A percentile compares a stretch with the other conserved stretches of the same genome.
phyloP scores from a whole-genome alignment of 768 basidiomycete genomes.

The Termitomyces sp. region DNA sequence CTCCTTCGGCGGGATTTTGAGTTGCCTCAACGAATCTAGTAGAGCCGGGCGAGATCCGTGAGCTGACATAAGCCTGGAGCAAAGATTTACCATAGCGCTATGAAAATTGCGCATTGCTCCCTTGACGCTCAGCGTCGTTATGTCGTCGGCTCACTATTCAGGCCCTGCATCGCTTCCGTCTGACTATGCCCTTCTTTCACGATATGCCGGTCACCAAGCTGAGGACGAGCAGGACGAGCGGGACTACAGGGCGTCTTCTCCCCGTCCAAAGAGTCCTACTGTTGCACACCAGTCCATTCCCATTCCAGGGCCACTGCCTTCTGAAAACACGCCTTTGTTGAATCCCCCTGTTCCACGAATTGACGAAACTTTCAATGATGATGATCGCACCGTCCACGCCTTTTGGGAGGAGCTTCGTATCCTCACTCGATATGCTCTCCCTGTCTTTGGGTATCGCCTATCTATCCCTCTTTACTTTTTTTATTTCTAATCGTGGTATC shows the following conservation, averaged over 20 bases:
- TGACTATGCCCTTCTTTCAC: conserved; percentile 61
- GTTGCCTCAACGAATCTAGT: no score
- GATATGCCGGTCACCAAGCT: conserved; percentile 31
- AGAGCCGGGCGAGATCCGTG: background rate
- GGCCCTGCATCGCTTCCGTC: conserved; percentile 58
- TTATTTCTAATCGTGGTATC: background rate
- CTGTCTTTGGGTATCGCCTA: conserved; percentile 55
- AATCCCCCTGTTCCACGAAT: conserved; percentile 52
- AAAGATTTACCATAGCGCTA: no score
- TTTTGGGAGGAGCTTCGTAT: conserved; percentile 58
- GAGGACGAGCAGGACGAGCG: conserved; percentile 11
- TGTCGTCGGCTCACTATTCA: conserved; percentile 46
- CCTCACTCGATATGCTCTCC: conserved; percentile 59
- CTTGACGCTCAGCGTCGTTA: background rate
- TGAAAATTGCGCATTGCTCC: background rate
- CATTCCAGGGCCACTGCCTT: conserved; percentile 14
- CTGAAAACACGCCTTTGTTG: conserved; percentile 58
- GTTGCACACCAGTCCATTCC: conserved; percentile 11
- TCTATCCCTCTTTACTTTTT: background rate
- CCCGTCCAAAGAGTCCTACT: conserved; percentile 11
- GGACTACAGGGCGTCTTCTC: background rate
- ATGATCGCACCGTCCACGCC: conserved; percentile 23
- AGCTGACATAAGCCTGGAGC: background rate
- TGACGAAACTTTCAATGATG: conserved; percentile 39
- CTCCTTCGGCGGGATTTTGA: background rate